Percentiles rank a stretch among this genome's conserved stretches.
Conservation (phyloP, 331 rosid species). For the Pyrus hybrid region DNA sequence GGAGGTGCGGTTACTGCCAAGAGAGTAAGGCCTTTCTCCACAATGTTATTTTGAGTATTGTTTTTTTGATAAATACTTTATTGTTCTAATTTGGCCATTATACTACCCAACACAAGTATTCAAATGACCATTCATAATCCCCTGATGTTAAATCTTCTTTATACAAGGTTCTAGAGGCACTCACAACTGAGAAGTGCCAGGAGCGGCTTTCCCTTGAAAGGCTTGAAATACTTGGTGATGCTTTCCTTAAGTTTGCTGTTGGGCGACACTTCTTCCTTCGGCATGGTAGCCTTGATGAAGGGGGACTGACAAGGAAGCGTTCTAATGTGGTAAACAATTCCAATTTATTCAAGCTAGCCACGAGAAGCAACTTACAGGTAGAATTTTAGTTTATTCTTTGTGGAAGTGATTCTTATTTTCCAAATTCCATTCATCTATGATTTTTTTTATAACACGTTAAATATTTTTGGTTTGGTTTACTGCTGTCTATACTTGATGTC, state of each 20-base stretch:
- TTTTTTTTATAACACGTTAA: not conserved
- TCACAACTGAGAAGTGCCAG: constrained; percentile 92
- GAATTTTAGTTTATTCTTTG: not conserved
- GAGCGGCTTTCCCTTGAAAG: constrained; percentile 93
- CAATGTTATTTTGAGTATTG: constrained; percentile 2
- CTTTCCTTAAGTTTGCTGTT: constrained; percentile 85
- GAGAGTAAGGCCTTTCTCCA: constrained; percentile 46
- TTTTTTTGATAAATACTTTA: not conserved
- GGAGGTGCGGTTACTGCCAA: constrained; percentile 58
- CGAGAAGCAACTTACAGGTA: constrained; percentile 74
- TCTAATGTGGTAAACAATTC: constrained; percentile 67
- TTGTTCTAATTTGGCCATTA: not conserved
- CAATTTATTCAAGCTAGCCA: constrained; percentile 75
- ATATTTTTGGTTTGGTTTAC: not conserved
- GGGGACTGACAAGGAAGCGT: constrained; percentile 71
- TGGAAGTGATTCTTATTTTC: constrained; percentile 9
- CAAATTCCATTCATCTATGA: not conserved
- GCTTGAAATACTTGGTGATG: constrained; percentile 95
- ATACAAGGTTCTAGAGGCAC: constrained; percentile 77
- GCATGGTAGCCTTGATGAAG: constrained; percentile 70
- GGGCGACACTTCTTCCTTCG: constrained; percentile 69
- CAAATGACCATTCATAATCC: not conserved
- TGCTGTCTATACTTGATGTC: not conserved
- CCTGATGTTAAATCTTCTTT: constrained; percentile 12
- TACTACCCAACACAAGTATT: not conserved